Conservation (phyloP, 1,139 yeast genomes). For the Nematodospora anomalae region DNA sequence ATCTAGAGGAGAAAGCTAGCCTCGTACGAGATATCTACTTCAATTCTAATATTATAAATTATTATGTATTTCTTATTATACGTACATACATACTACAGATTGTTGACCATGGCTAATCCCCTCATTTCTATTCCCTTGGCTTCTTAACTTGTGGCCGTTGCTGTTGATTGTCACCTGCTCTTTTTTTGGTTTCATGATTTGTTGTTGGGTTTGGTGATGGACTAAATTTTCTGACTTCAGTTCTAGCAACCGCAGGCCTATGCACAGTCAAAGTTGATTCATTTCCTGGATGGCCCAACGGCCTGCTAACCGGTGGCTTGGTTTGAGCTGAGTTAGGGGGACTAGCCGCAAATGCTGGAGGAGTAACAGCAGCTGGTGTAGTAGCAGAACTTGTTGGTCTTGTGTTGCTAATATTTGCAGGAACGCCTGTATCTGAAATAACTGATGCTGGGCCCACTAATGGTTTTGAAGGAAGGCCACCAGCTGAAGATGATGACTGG, state of each 20-base stretch:
- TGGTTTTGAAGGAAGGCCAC: constrained; percentile 1
- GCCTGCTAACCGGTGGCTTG: constrained; percentile 23
- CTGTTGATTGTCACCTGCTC: constrained; percentile 17
- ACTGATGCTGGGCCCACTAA: neutral
- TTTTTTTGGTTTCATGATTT: constrained; percentile 9
- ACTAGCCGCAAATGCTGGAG: constrained; percentile 6
- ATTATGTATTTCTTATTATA: neutral
- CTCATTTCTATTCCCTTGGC: constrained; percentile 14
- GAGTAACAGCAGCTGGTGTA: constrained; percentile 1
- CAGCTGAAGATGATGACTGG: constrained; percentile 5
- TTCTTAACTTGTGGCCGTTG: constrained; percentile 20
- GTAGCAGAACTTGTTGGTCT: constrained; percentile 5
- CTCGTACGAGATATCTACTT: no score
- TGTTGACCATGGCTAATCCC: neutral
- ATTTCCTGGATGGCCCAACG: constrained; percentile 17
- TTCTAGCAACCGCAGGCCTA: constrained; percentile 23
- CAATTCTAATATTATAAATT: no score
- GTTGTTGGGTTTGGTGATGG: constrained; percentile 8
- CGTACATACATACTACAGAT: neutral
- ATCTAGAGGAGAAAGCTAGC: no score
- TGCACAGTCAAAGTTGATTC: constrained; percentile 36
- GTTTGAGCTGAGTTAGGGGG: neutral
- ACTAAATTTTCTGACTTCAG: constrained; percentile 14
- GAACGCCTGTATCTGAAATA: neutral
- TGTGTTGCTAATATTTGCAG: neutral